phyloP scores from a whole-genome alignment of 768 basidiomycete genomes.

The Symmetrospora coprosmae region DNA sequence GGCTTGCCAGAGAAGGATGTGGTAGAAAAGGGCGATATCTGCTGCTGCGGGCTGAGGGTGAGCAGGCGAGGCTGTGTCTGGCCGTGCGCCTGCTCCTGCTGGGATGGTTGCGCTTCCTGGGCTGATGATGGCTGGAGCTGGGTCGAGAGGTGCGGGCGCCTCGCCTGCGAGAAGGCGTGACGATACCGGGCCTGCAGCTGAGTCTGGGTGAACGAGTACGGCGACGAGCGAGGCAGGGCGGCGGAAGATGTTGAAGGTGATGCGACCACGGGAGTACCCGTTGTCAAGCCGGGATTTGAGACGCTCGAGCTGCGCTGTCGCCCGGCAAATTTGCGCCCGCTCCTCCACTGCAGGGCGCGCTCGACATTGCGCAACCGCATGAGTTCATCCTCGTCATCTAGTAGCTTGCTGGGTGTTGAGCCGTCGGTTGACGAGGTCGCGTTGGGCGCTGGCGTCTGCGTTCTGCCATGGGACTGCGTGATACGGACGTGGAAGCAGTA shows the following conservation, averaged over 20 bases:
- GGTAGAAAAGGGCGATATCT: too few relatives aligned
- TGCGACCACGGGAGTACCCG: background rate
- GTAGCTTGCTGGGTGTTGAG: background rate
- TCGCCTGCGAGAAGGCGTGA: slow-evolving; percentile 20
- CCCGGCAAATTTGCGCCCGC: background rate
- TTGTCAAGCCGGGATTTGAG: slow-evolving; percentile 14
- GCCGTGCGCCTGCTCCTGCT: too few relatives aligned
- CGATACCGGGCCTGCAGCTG: slow-evolving; percentile 13
- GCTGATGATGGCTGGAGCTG: too few relatives aligned
- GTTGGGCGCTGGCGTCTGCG: slow-evolving; percentile 6
- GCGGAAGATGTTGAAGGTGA: background rate
- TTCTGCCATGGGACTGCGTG: background rate
- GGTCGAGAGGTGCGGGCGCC: background rate
- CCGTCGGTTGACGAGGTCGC: slow-evolving; percentile 1
- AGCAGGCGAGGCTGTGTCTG: too few relatives aligned
- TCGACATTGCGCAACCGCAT: background rate
- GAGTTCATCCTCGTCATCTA: slow-evolving; percentile 4
- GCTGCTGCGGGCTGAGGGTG: too few relatives aligned
- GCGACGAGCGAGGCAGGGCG: slow-evolving; percentile 10
- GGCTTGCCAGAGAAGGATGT: too few relatives aligned
- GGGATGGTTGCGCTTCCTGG: too few relatives aligned
- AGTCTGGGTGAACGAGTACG: slow-evolving; percentile 11
- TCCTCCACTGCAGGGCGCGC: slow-evolving; percentile 4
- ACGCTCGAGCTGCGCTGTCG: background rate
- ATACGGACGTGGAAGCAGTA: too few relatives aligned